phyloP scores from a whole-genome alignment of 495 filamentous ascomycete species.

The Diplogelasinospora grovesii region DNA sequence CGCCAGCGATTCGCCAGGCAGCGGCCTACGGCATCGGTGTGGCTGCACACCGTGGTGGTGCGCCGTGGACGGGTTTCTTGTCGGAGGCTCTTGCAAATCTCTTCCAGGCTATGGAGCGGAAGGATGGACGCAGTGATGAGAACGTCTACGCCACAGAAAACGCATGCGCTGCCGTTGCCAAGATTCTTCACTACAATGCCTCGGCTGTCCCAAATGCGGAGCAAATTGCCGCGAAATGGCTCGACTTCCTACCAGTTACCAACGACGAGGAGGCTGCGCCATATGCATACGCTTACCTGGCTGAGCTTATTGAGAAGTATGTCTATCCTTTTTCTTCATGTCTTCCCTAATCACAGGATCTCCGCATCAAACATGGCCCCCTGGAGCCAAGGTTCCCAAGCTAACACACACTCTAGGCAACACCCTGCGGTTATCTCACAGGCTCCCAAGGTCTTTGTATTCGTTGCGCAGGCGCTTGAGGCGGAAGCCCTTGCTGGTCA shows the following conservation, averaged over 20 bases:
- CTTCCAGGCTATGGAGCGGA: slow-evolving; percentile 73
- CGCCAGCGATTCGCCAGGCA: slow-evolving; percentile 91
- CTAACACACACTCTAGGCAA: slow-evolving; percentile 51
- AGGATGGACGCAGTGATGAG: slow-evolving; percentile 79
- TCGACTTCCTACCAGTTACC: slow-evolving; percentile 81
- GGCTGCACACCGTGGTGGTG: slow-evolving; percentile 86
- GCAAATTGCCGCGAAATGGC: slow-evolving; percentile 70
- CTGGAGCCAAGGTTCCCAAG: background rate
- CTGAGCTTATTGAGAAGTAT: slow-evolving; percentile 89
- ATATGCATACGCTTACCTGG: slow-evolving; percentile 89
- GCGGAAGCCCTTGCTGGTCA: slow-evolving; percentile 83
- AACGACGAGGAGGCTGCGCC: slow-evolving; percentile 98
- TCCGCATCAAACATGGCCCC: background rate
- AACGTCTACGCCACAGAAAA: slow-evolving; percentile 96
- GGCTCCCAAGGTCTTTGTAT: slow-evolving; percentile 70
- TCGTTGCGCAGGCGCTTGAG: slow-evolving; percentile 80
- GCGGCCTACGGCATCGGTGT: slow-evolving; percentile 95
- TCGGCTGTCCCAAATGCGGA: slow-evolving; percentile 66
- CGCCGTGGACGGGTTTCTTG: slow-evolving; percentile 75
- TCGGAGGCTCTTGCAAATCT: slow-evolving; percentile 70
- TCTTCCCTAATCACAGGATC: background rate
- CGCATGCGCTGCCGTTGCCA: slow-evolving; percentile 92
- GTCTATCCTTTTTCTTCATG: slow-evolving; percentile 33
- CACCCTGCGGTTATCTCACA: slow-evolving; percentile 74
- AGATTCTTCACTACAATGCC: slow-evolving; percentile 85